Conservation (phyloP, 345 rosid genomes). For the Salix dunnii region DNA sequence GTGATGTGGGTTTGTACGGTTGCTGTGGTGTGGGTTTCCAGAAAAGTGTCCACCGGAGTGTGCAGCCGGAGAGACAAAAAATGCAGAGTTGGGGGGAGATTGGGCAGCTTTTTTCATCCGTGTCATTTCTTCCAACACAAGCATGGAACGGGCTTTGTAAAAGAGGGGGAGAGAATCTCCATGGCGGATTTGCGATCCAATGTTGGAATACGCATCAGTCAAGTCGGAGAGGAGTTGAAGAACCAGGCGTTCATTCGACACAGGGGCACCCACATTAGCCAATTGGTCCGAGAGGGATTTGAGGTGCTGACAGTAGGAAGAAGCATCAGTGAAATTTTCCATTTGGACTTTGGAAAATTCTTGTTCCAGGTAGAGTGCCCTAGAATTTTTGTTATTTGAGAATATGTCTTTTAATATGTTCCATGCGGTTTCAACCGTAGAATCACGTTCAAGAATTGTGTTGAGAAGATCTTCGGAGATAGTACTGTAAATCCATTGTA, state of each 20-base stretch:
- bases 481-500: not conserved
- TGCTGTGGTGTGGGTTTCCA: no score
- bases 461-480: not conserved
- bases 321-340: not conserved
- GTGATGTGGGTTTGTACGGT: fast-evolving
- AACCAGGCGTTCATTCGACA: no score
- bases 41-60: no score
- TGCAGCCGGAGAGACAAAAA: no score
- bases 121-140: no score
- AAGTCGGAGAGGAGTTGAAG: no score
- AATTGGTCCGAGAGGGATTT: not conserved
- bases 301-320: not conserved
- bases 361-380: not conserved
- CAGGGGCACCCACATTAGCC: not conserved
- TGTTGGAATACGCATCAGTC: fast-evolving
- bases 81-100: no score
- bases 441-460: not conserved
- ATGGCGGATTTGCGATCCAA: no score
- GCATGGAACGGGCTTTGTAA: no score
- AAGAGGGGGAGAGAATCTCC: no score
- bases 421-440: not conserved
- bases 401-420: not conserved
- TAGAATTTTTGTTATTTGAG: not conserved
- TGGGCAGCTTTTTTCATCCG: no score
- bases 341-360: not conserved